These are phyloP conservation scores for Sechiopsis laciniata DNA, from an alignment of 306 rosid species.

Conservation along the genomic window DNA sequence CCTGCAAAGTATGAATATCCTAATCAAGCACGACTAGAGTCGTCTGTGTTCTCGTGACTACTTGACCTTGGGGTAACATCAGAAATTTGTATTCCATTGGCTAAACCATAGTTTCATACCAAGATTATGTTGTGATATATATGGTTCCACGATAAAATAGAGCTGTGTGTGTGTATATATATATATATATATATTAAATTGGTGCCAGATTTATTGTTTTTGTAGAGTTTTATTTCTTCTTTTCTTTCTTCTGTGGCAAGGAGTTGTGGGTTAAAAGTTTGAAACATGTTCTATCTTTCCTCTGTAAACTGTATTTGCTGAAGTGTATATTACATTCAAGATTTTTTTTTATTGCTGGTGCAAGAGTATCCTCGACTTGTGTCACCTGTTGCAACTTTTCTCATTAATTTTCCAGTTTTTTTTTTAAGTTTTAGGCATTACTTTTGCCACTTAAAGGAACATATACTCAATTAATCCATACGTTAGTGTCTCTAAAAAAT, in stretches of 20 bases:
- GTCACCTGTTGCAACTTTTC: background rate
- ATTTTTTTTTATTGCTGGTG: background rate
- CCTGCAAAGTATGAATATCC: slow-evolving; percentile 12
- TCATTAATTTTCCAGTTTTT: background rate
- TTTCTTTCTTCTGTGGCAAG: no score
- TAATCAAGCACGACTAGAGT: no score
- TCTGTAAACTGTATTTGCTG: background rate
- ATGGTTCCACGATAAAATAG: background rate
- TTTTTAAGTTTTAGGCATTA: no score
- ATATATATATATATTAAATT: no score
- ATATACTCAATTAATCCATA: no score
- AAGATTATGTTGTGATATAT: background rate
- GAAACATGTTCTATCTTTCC: background rate
- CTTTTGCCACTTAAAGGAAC: no score
- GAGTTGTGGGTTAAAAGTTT: background rate
- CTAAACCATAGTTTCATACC: background rate
- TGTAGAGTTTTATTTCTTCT: no score
- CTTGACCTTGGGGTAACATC: background rate
- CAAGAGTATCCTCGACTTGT: background rate
- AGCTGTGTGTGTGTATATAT: no score
- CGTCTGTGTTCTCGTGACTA: no score
- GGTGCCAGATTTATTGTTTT: background rate
- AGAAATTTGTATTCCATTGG: background rate
- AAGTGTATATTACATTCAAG: background rate
- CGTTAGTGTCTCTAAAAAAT: no score